phyloP scores from a whole-genome alignment of 306 rosid species.

The Lathyrus oleraceus region DNA sequence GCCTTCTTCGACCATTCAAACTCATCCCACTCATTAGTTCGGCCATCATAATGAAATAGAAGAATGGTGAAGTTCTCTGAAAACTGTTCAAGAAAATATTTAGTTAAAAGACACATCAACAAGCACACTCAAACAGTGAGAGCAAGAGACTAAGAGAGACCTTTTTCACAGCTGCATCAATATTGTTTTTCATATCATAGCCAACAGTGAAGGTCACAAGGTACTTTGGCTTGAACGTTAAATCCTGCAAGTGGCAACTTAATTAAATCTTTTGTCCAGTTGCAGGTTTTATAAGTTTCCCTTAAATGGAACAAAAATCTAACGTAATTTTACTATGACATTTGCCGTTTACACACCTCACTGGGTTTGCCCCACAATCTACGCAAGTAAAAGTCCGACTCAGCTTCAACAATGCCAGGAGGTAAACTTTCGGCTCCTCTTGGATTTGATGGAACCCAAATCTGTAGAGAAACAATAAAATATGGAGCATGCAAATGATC shows the following conservation, averaged over 20 bases:
- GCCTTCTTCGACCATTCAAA: conserved; percentile 94
- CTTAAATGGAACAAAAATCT: neutral
- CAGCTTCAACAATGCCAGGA: conserved; percentile 79
- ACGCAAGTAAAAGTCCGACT: conserved; percentile 73
- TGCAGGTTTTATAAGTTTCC: conserved; percentile 22
- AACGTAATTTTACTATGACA: neutral
- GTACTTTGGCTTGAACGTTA: conserved; percentile 72
- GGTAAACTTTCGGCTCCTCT: conserved; percentile 93
- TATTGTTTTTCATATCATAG: conserved; percentile 65
- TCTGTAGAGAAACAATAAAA: conserved; percentile 49
- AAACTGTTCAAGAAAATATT: conserved; percentile 62
- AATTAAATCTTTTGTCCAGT: conserved; percentile 30
- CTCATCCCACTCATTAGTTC: conserved; percentile 91
- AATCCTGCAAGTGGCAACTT: conserved; percentile 65
- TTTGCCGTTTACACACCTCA: conserved; percentile 62
- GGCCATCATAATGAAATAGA: conserved; percentile 94
- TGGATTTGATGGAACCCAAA: conserved; percentile 95
- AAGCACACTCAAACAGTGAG: conserved; percentile 26
- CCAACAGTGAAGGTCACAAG: conserved; percentile 99
- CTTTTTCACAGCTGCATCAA: conserved; percentile 91
- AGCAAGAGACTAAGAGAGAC: conserved; percentile 41
- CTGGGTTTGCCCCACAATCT: conserved; percentile 96
- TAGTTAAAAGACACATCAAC: conserved; percentile 23
- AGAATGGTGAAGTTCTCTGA: conserved; percentile 86
- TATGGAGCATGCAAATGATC: conserved; percentile 23